Evolutionary conservation across 108 stramenopile genomes (phyloP).

Genomic region (Cyclotella choctawhatcheeana): DNA sequence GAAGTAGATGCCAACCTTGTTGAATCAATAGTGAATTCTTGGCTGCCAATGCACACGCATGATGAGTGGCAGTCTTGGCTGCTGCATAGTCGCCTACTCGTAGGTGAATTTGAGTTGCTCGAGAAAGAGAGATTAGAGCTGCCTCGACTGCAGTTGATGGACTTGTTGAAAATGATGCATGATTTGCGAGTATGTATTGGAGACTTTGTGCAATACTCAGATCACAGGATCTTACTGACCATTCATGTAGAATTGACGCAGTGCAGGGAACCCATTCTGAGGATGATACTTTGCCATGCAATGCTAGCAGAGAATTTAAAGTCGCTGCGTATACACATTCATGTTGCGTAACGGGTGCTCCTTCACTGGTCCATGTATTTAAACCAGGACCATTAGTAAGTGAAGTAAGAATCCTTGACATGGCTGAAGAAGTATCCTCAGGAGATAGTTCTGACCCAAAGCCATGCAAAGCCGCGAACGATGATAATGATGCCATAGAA

Average conservation of each 20-base stretch:
- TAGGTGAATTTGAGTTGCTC: constrained; percentile 30
- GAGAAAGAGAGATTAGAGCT: constrained; percentile 23
- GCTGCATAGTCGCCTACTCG: constrained; percentile 24
- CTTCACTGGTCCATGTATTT: constrained; percentile 20
- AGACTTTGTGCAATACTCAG: constrained; percentile 28
- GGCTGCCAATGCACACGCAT: constrained; percentile 33
- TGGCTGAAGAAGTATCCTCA: constrained; percentile 17
- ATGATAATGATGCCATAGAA: constrained; percentile 54
- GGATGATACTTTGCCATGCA: constrained; percentile 7
- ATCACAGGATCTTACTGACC: constrained; percentile 45
- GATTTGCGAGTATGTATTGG: constrained; percentile 35
- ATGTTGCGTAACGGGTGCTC: not conserved
- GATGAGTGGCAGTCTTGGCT: constrained; percentile 33
- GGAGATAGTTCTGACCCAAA: constrained; percentile 16
- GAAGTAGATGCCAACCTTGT: constrained; percentile 60
- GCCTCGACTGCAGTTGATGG: constrained; percentile 26
- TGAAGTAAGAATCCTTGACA: constrained; percentile 40
- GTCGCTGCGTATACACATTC: not conserved
- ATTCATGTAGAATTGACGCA: constrained; percentile 44
- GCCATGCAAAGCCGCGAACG: constrained; percentile 59
- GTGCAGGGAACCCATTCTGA: constrained; percentile 30
- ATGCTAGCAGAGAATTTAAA: not conserved
- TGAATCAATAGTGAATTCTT: constrained; percentile 45
- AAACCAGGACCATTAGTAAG: constrained; percentile 31
- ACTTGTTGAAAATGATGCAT: constrained; percentile 34